Percentiles rank a stretch among this genome's conserved stretches.
These are phyloP conservation scores for Prasinococcaceae sp. DNA, from an alignment of 139 green algal species.

Conservation along the genomic window DNA sequence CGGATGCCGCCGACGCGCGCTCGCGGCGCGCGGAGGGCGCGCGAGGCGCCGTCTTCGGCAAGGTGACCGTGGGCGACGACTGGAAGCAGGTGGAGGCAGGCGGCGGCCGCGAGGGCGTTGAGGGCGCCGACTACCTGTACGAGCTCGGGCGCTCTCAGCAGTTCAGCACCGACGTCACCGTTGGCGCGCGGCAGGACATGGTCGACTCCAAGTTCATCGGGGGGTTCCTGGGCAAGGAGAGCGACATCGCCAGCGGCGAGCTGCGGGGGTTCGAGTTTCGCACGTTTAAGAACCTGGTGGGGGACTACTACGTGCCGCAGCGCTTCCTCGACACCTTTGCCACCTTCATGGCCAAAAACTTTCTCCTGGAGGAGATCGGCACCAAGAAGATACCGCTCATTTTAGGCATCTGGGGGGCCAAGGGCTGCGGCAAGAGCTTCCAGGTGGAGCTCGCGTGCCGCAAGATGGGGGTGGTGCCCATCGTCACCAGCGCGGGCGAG, in stretches of 20 bases:
- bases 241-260: constrained; percentile 3
- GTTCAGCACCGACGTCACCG: constrained; percentile 2
- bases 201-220: constrained; percentile 15
- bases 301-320: constrained; percentile 34
- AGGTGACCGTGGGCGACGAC: no score
- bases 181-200: constrained; percentile 1
- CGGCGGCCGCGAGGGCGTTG: no score
- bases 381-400: constrained; percentile 10
- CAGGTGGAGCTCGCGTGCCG: constrained; percentile 33
- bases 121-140: no score
- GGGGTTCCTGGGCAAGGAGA: not conserved
- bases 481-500: constrained; percentile 32
- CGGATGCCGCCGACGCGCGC: no score
- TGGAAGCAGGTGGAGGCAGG: no score
- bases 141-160: no score
- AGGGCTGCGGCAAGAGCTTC: constrained; percentile 36
- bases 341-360: constrained; percentile 28
- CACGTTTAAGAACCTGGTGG: constrained; percentile 23
- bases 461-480: constrained; percentile 23
- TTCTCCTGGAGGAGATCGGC: constrained; percentile 15
- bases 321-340: constrained; percentile 25
- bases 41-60: no score
- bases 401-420: constrained; percentile 27
- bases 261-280: constrained; percentile 5
- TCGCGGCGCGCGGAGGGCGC: no score